A percentile compares a stretch with the other conserved stretches of the same genome.
Evolutionary conservation across 768 basidiomycete genomes (phyloP).

Genomic region (Coprinopsis sp.): DNA sequence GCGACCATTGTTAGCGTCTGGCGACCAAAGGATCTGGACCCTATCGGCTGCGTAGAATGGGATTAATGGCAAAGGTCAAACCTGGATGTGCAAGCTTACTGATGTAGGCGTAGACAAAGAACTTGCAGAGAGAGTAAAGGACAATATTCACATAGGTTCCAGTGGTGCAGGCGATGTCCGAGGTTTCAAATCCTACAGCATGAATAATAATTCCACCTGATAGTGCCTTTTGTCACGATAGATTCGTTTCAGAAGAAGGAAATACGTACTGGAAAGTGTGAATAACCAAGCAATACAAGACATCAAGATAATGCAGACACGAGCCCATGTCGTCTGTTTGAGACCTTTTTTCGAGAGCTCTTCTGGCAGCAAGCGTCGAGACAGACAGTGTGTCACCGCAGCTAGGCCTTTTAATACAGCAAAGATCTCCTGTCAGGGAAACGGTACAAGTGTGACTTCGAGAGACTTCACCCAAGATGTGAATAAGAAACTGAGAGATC

Average conservation of each 20-base stretch:
- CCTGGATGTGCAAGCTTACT: conserved; percentile 19
- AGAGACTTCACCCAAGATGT: not conserved
- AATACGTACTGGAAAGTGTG: conserved; percentile 33
- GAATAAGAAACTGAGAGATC: not conserved
- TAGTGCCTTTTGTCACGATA: not conserved
- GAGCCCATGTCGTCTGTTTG: conserved; percentile 32
- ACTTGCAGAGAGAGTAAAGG: conserved; percentile 38
- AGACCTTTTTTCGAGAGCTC: conserved; percentile 25
- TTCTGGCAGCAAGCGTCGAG: conserved; percentile 31
- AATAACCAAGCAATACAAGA: conserved; percentile 43
- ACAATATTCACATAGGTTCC: conserved; percentile 41
- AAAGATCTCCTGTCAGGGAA: not conserved
- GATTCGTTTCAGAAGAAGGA: not conserved
- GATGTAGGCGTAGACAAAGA: conserved; percentile 46
- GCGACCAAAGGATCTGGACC: conserved; percentile 43
- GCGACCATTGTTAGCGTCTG: conserved; percentile 26
- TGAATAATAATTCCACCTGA: conserved; percentile 40
- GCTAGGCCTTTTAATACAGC: not conserved
- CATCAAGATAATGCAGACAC: conserved; percentile 35
- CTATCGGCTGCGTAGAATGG: conserved; percentile 32
- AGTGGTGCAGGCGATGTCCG: conserved; percentile 30
- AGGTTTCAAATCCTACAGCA: conserved; percentile 39
- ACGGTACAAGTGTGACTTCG: not conserved
- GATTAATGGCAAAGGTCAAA: conserved; percentile 2
- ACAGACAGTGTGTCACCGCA: conserved; percentile 31